phyloP scores from a whole-genome alignment of 768 basidiomycete genomes.

The Galerina sulciceps region DNA sequence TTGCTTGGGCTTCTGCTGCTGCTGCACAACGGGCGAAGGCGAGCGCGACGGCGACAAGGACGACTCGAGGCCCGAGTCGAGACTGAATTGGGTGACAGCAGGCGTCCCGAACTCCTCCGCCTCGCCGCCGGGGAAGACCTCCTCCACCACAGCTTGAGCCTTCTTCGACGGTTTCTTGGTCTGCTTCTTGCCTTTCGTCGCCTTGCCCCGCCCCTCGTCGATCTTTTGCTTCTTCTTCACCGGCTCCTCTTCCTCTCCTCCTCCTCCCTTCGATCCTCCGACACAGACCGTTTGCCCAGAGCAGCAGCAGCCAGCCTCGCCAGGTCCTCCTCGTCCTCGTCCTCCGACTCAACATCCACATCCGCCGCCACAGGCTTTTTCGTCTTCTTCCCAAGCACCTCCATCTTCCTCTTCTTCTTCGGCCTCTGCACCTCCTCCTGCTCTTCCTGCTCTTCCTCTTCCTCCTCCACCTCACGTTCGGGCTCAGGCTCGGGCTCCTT shows the following conservation, averaged over 20 bases:
- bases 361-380: conserved; percentile 42
- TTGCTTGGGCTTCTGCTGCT: conserved; percentile 30
- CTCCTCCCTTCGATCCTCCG: conserved; percentile 42
- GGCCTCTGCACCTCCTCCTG: conserved; percentile 44
- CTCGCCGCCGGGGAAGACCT: conserved; percentile 55
- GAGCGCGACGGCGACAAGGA: conserved; percentile 57
- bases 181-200: conserved; percentile 39
- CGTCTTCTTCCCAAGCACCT: conserved; percentile 37
- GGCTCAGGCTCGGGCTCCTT: conserved; percentile 41
- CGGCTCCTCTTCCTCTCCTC: conserved; percentile 28
- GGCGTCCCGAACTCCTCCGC: conserved; percentile 54
- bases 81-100: conserved; percentile 51
- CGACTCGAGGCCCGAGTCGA: conserved; percentile 44
- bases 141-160: conserved; percentile 47
- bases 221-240: conserved; percentile 24
- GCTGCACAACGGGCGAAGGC: conserved; percentile 41
- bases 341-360: conserved; percentile 67
- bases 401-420: conserved; percentile 64
- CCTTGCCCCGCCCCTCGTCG: conserved; percentile 7
- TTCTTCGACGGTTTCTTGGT: conserved; percentile 43
- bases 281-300: conserved; percentile 48
- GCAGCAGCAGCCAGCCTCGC: conserved; percentile 30
- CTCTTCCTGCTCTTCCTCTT: conserved; percentile 43
- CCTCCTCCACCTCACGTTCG: conserved; percentile 38
- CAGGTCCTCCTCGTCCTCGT: conserved; percentile 47